Percentiles rank a stretch among this genome's conserved stretches.
phyloP scores from a whole-genome alignment of 768 basidiomycete genomes.

The Serendipita indica region DNA sequence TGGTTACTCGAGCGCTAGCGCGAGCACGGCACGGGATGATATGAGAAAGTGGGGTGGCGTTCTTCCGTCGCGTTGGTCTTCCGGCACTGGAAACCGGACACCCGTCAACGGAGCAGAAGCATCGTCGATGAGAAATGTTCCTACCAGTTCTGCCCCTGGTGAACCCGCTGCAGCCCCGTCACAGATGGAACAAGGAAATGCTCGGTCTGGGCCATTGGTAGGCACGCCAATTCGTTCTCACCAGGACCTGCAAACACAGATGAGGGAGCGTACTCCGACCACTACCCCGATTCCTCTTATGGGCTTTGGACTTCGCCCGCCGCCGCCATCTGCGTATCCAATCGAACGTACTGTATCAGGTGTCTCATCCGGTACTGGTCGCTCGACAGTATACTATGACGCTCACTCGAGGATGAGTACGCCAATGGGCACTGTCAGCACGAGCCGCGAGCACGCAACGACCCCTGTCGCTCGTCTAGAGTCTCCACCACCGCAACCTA shows the following conservation, averaged over 20 bases:
- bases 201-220: not conserved
- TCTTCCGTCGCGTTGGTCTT: not conserved
- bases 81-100: not conserved
- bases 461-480: not conserved
- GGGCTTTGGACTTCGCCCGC: slow-evolving; percentile 1
- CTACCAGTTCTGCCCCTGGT: not conserved
- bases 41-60: slow-evolving; percentile 5
- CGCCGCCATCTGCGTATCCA: not conserved
- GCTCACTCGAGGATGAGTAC: not conserved
- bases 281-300: not conserved
- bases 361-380: not conserved
- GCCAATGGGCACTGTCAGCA: not conserved
- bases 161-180: not conserved
- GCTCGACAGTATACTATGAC: slow-evolving; percentile 3
- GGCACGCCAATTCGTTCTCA: not conserved
- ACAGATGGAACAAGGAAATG: not conserved
- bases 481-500: slow-evolving; percentile 1
- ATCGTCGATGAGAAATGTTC: not conserved
- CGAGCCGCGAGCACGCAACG: not conserved
- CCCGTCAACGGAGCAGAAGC: not conserved
- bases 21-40: slow-evolving; percentile 4
- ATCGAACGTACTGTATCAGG: not conserved
- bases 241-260: not conserved
- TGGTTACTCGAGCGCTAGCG: slow-evolving; percentile 3
- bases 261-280: not conserved